Evolutionary conservation across 169 alveolate genomes (phyloP).

Genomic region (Plasmodium reichenowi): DNA sequence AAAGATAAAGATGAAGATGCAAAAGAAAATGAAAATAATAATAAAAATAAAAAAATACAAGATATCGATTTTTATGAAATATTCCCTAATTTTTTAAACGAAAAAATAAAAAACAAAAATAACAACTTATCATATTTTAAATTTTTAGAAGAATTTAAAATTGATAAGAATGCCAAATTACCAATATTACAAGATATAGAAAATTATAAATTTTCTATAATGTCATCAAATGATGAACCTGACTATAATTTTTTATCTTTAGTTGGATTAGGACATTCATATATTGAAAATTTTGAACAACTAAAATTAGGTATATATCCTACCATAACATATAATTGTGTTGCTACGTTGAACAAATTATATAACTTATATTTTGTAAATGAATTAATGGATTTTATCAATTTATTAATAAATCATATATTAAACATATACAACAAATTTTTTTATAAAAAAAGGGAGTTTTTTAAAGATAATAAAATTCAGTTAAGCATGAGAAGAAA

Average conservation of each 20-base stretch:
- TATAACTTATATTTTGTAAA: constrained; percentile 46
- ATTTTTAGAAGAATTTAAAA: constrained; percentile 37
- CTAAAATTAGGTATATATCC: constrained; percentile 47
- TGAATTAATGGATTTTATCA: constrained; percentile 25
- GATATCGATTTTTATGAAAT: constrained; percentile 20
- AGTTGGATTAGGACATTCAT: constrained; percentile 54
- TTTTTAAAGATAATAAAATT: not conserved
- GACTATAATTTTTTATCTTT: constrained; percentile 48
- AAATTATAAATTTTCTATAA: constrained; percentile 57
- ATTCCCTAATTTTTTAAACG: constrained; percentile 21
- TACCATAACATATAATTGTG: constrained; percentile 14
- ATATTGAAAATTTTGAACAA: constrained; percentile 34
- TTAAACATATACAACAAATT: constrained; percentile 28
- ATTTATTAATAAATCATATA: constrained; percentile 6
- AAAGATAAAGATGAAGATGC: not conserved
- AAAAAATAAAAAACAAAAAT: constrained; percentile 17
- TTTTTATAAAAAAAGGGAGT: constrained; percentile 13
- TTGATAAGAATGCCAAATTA: constrained; percentile 27
- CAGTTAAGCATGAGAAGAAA: constrained; percentile 19
- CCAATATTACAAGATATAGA: constrained; percentile 41
- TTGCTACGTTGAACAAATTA: constrained; percentile 10
- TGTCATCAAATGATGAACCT: constrained; percentile 15
- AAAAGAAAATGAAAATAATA: not conserved
- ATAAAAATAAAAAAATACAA: not conserved
- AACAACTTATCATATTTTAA: not conserved